Evolutionary conservation across 1,139 yeast genomes (phyloP).

Genomic region (Pichia sp.): DNA sequence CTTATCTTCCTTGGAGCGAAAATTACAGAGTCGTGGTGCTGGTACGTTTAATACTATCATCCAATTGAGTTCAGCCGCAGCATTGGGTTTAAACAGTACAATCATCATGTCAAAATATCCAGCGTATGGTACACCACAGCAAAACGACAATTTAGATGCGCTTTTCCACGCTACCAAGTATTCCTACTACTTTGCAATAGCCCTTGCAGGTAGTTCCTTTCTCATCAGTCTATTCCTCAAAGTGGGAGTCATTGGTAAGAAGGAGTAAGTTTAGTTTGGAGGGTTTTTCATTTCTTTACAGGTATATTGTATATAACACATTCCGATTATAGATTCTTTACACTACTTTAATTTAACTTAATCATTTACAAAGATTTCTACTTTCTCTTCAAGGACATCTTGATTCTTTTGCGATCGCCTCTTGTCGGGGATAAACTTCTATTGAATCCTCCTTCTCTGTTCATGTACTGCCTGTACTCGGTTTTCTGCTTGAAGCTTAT

Average conservation of each 20-base stretch:
- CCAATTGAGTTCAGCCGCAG: slow-evolving; percentile 39
- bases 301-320: neutral
- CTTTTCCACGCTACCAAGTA: slow-evolving; percentile 36
- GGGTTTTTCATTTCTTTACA: neutral
- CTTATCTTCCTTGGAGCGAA: slow-evolving; percentile 37
- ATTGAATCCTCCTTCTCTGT: slow-evolving; percentile 58
- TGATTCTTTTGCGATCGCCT: slow-evolving; percentile 19
- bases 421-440: slow-evolving; percentile 54
- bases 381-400: slow-evolving; percentile 10
- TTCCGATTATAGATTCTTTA: neutral
- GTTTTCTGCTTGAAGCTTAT: slow-evolving; percentile 40
- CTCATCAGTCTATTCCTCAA: slow-evolving; percentile 35
- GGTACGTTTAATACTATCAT: slow-evolving; percentile 43
- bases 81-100: slow-evolving; percentile 39
- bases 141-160: slow-evolving; percentile 25
- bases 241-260: slow-evolving; percentile 35
- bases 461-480: slow-evolving; percentile 65
- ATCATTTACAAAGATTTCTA: neutral
- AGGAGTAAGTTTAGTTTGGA: neutral
- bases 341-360: neutral
- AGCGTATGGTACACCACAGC: slow-evolving; percentile 30
- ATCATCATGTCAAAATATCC: slow-evolving; percentile 35
- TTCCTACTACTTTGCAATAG: slow-evolving; percentile 41
- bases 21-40: slow-evolving; percentile 42
- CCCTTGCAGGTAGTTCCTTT: slow-evolving; percentile 33